Percentiles rank a stretch among this genome's conserved stretches.
These are phyloP conservation scores for Crucihimalaya himalaica DNA, from an alignment of 345 rosid species.

Conservation along the genomic window DNA sequence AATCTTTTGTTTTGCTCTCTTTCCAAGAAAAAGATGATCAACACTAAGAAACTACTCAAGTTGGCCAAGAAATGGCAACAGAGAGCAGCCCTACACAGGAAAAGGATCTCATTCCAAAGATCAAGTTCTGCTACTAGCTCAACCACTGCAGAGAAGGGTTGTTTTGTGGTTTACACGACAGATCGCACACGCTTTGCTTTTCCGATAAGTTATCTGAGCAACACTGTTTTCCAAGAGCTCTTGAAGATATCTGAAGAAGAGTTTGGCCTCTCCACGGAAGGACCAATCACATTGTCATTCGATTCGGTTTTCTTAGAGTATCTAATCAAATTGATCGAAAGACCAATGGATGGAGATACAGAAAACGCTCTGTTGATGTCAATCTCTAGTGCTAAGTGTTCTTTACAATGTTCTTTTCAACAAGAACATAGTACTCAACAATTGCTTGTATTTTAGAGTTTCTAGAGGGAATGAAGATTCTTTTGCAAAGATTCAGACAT, in stretches of 20 bases:
- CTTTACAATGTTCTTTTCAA: too few relatives aligned
- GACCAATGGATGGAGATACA: background rate
- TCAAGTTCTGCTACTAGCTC: background rate
- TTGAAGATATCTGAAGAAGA: background rate
- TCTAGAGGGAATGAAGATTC: too few relatives aligned
- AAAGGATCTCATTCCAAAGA: background rate
- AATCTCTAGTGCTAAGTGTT: too few relatives aligned
- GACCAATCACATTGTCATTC: background rate
- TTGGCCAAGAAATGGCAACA: constrained; percentile 26
- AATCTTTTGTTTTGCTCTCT: too few relatives aligned
- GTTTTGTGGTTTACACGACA: constrained; percentile 31
- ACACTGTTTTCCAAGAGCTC: background rate
- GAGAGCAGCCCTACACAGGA: background rate
- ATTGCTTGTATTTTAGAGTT: too few relatives aligned
- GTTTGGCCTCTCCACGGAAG: background rate
- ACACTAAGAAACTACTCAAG: background rate
- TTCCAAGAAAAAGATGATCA: too few relatives aligned
- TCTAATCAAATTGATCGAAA: background rate
- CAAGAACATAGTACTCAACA: too few relatives aligned
- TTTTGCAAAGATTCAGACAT: too few relatives aligned
- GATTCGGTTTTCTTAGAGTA: background rate
- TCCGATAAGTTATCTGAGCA: background rate
- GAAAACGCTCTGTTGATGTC: too few relatives aligned
- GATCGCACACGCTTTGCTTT: background rate
- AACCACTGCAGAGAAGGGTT: constrained; percentile 6